Evolutionary conservation across 208 protist genomes (phyloP).

Genomic region (Crithidia thermophila): DNA sequence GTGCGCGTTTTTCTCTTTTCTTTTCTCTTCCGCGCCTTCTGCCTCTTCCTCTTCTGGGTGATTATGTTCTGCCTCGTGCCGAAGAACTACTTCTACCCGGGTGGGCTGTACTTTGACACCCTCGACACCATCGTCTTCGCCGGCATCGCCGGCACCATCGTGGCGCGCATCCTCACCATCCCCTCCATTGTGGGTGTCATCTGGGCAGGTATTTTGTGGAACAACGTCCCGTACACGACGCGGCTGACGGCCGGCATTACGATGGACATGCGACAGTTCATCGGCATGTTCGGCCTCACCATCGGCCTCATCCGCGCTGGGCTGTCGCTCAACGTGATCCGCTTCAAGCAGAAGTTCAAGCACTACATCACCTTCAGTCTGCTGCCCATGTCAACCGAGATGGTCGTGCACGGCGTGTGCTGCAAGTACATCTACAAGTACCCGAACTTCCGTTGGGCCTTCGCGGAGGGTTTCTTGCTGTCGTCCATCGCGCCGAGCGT

Average conservation of each 20-base stretch:
- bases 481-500: constrained; percentile 55
- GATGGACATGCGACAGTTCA: constrained; percentile 34
- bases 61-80: constrained; percentile 52
- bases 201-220: constrained; percentile 56
- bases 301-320: constrained; percentile 59
- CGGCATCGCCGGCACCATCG: constrained; percentile 43
- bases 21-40: constrained; percentile 49
- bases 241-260: constrained; percentile 54
- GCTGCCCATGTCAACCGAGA: constrained; percentile 47
- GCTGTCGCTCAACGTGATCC: constrained; percentile 55
- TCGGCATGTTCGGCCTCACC: constrained; percentile 48
- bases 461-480: constrained; percentile 53
- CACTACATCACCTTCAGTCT: constrained; percentile 48
- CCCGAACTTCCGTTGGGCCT: constrained; percentile 45
- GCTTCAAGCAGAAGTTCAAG: constrained; percentile 54
- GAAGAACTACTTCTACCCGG: constrained; percentile 48
- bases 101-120: constrained; percentile 65
- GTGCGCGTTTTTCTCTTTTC: constrained; percentile 61
- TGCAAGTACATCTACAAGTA: constrained; percentile 50
- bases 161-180: constrained; percentile 37
- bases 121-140: constrained; percentile 51
- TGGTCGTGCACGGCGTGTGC: constrained; percentile 48
- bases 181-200: constrained; percentile 58
- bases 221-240: constrained; percentile 51
- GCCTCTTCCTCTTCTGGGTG: constrained; percentile 57